A percentile compares a stretch with the other conserved stretches of the same genome.
These are phyloP conservation scores for Jackrogersella multiformis DNA, from an alignment of 495 filamentous ascomycete genomes.

Conservation along the genomic window DNA sequence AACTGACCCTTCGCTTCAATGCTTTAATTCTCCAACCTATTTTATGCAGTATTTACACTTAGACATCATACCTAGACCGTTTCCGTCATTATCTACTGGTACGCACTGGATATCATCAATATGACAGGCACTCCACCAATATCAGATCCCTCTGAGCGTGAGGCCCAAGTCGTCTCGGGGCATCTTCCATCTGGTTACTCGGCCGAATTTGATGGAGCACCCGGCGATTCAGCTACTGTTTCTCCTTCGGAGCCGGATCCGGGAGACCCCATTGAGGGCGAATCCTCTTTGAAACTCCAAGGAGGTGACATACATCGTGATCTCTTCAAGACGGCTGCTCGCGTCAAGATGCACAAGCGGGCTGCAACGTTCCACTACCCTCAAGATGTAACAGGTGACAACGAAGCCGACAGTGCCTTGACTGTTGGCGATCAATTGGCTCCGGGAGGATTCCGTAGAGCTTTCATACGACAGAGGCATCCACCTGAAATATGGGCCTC, in stretches of 20 bases:
- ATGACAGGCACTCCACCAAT: conserved; percentile 25
- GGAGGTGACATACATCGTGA: conserved; percentile 75
- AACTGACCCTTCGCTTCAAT: background rate
- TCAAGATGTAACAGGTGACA: conserved; percentile 39
- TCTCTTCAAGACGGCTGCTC: conserved; percentile 70
- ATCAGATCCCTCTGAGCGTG: conserved; percentile 36
- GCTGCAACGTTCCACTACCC: conserved; percentile 67
- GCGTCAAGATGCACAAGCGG: conserved; percentile 58
- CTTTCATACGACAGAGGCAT: conserved; percentile 63
- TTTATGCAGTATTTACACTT: background rate
- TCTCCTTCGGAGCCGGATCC: conserved; percentile 49
- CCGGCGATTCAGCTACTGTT: conserved; percentile 36
- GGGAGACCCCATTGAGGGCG: conserved; percentile 47
- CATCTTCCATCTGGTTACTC: conserved; percentile 59
- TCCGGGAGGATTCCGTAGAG: conserved; percentile 70
- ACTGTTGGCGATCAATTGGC: conserved; percentile 62
- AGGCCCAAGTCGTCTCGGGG: conserved; percentile 54
- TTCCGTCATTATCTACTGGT: no score
- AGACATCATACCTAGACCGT: conserved; percentile 3
- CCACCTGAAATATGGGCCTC: conserved; percentile 52
- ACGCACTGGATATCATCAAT: background rate
- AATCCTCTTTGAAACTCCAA: conserved; percentile 70
- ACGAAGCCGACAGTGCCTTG: conserved; percentile 44
- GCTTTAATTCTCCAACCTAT: conserved; percentile 1
- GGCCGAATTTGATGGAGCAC: conserved; percentile 50